Percentiles rank a stretch among this genome's conserved stretches.
phyloP scores from a whole-genome alignment of 2,329 filamentous ascomycete species.

The Monilinia fructicola region DNA sequence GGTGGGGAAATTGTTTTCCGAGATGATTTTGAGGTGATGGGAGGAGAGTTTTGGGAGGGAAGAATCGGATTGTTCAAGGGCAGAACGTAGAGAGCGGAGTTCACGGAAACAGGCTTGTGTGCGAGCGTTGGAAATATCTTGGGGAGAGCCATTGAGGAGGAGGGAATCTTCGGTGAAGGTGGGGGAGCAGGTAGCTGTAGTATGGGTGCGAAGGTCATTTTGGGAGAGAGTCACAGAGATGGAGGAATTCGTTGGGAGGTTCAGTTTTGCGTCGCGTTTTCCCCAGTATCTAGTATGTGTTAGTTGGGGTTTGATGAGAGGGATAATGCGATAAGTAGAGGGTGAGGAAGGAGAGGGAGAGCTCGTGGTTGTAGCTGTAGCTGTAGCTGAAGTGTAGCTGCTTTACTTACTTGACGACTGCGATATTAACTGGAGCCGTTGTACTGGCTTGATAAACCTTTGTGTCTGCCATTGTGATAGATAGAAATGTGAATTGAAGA shows the following conservation, averaged over 20 bases:
- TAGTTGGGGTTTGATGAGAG: conserved; percentile 27
- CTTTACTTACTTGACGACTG: too few species aligned
- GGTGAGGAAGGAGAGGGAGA: conserved; percentile 27
- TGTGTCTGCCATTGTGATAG: conserved; percentile 38
- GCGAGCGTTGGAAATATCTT: conserved; percentile 83
- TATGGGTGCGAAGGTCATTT: conserved; percentile 89
- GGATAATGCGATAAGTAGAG: conserved; percentile 10
- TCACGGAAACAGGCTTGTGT: conserved; percentile 94
- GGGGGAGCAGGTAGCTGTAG: conserved; percentile 86
- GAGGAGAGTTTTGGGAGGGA: conserved; percentile 79
- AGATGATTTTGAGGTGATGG: conserved; percentile 80
- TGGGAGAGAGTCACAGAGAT: conserved; percentile 96
- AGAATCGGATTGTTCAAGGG: conserved; percentile 69
- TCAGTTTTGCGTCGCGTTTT: conserved; percentile 89
- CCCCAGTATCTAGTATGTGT: conserved; percentile 74
- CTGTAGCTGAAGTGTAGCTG: too few species aligned
- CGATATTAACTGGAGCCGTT: conserved; percentile 96
- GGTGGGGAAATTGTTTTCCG: conserved; percentile 98
- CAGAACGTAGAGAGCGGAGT: conserved; percentile 72
- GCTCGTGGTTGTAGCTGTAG: conserved; percentile 1
- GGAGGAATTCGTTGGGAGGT: conserved; percentile 96
- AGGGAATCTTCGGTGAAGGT: conserved; percentile 69
- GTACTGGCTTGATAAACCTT: conserved; percentile 86
- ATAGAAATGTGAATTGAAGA: background rate
- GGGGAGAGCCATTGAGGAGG: conserved; percentile 76